Evolutionary conservation across 768 basidiomycete genomes (phyloP), one percentile per base, ranked within the genome.

Genomic region (Hortiboletus flavorubellus): DNA sequence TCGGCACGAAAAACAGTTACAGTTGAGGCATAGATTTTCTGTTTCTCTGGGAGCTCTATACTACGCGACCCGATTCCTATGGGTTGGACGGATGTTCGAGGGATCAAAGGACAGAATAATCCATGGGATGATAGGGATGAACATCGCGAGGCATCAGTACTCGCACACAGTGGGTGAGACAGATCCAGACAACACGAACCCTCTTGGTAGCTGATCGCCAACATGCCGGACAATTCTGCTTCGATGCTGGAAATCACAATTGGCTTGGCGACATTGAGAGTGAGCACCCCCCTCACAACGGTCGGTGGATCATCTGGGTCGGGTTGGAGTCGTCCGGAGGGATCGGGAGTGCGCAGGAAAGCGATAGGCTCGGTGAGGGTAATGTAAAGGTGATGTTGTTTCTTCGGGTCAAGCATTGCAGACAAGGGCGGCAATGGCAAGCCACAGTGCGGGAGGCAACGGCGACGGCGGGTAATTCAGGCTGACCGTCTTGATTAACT

Each of bases 221-320:
- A 76, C 52, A 79, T 83, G 4, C 90, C 95, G 31, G 82, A 75
- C 30, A 98, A 73, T 66, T 88, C 85, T 41, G 95, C 78, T 49
- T 88, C 86, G 49, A 99, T 94, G 60, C 83, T 90, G 38, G 89
- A 86, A 58, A 99, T 89, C 62, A 81, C 84, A 50, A 84, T 93
- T 1, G 95, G 86, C 69, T 97, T 97, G 33, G 72, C 73, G 18
- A 90, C 72, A 34, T 78, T 75, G 26, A 91, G 72, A 3, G 80
- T 81, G 53, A 91, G 75, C 4, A 91, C 68, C 1, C 87, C 89
- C 56, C 89, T 74, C 7, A 91, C 75, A 59, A 87, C 72, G 14
- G 85, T 78, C 0, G 85, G 82, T 1, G 87, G 78, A 3, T 84
- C 83, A 21, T 70, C 66, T 4, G 72, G 61, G 21, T 68, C 61